phyloP scores from a whole-genome alignment of 441 rosid species.

The Erodium texanum region DNA sequence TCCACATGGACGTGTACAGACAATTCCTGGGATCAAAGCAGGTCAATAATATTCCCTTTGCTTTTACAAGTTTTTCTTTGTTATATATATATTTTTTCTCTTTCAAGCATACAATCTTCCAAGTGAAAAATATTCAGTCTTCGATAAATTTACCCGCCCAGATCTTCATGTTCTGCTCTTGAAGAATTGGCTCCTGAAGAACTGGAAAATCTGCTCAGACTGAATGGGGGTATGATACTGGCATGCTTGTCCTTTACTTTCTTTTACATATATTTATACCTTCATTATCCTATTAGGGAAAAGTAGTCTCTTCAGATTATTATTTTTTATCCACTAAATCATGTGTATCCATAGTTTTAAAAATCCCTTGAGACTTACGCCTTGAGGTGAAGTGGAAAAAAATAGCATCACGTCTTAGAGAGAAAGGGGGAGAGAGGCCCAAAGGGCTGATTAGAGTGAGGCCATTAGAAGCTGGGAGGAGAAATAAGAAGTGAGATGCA shows the following conservation, averaged over 20 bases:
- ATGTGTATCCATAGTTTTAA: too few species aligned
- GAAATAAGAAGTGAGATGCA: too few species aligned
- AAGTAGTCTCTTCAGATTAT: background rate
- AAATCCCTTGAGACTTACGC: too few species aligned
- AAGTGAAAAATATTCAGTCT: background rate
- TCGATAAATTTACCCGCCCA: constrained; percentile 17
- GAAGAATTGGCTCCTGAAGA: constrained; percentile 53
- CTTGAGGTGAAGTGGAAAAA: too few species aligned
- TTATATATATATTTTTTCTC: background rate
- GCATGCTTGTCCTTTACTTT: background rate
- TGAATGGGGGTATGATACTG: constrained; percentile 37
- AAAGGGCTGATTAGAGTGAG: too few species aligned
- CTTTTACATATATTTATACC: background rate
- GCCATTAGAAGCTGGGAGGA: too few species aligned
- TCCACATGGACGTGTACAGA: constrained; percentile 56
- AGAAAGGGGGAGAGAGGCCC: too few species aligned
- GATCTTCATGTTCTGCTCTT: constrained; percentile 58
- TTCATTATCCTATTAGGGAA: background rate
- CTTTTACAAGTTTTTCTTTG: background rate
- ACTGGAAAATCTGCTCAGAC: constrained; percentile 48
- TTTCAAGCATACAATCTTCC: background rate
- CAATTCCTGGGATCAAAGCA: constrained; percentile 52
- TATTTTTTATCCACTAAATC: too few species aligned
- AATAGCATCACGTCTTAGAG: too few species aligned
- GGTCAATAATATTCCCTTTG: constrained; percentile 25